These are phyloP conservation scores for Ogataea degrootiae DNA, from an alignment of 805 yeast species.

Conservation along the genomic window DNA sequence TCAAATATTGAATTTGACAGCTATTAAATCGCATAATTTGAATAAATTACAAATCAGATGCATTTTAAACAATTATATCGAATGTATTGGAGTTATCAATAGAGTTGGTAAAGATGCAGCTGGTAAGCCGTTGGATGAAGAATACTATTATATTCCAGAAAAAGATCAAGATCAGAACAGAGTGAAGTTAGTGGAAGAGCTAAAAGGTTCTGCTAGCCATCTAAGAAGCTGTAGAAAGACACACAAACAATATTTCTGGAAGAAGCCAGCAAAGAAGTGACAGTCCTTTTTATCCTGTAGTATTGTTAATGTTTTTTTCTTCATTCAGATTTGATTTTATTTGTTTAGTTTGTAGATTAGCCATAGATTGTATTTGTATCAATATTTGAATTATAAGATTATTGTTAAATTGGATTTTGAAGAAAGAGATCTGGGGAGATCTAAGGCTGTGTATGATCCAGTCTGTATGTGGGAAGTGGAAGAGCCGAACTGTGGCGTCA, in stretches of 20 bases:
- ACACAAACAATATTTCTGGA: constrained; percentile 86
- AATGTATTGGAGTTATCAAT: constrained; percentile 82
- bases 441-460: too few species aligned
- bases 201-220: constrained; percentile 72
- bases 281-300: background rate
- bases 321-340: too few species aligned
- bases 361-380: too few species aligned
- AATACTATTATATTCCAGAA: constrained; percentile 86
- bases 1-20: constrained; percentile 51
- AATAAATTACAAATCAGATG: constrained; percentile 41
- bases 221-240: constrained; percentile 87
- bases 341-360: too few species aligned
- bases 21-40: constrained; percentile 46
- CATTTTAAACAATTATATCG: constrained; percentile 37
- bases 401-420: too few species aligned
- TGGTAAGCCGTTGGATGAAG: constrained; percentile 90
- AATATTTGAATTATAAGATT: too few species aligned
- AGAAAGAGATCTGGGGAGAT: too few species aligned
- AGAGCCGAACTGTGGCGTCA: too few species aligned
- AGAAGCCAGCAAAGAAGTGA: constrained; percentile 39
- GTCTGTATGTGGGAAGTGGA: too few species aligned
- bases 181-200: constrained; percentile 60
- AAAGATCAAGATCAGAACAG: constrained; percentile 71
- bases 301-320: too few species aligned
- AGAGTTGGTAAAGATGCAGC: constrained; percentile 95